phyloP scores from a whole-genome alignment of 2,329 filamentous ascomycete species.

The Trichoderma breve region DNA sequence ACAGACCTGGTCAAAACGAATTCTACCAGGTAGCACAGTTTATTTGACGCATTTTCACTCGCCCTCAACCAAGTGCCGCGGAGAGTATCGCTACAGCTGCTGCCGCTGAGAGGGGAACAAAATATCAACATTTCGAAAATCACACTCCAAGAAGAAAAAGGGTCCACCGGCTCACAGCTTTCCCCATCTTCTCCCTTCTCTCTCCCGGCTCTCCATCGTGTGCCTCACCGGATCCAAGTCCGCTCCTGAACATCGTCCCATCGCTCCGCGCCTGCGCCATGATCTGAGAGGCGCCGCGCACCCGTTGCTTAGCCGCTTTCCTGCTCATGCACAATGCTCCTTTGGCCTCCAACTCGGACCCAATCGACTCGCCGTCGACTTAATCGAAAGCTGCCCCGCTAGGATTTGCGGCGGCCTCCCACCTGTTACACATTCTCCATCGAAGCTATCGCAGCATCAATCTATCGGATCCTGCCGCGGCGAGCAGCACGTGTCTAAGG shows the following conservation, averaged over 20 bases:
- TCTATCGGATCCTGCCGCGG: neutral
- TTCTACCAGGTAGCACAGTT: neutral
- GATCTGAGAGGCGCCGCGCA: slow-evolving; percentile 17
- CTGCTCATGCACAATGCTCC: slow-evolving; percentile 21
- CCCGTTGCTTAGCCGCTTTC: neutral
- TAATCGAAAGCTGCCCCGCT: slow-evolving; percentile 19
- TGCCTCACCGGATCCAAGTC: neutral
- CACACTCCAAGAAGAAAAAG: neutral
- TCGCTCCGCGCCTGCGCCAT: slow-evolving; percentile 16
- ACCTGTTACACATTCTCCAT: neutral
- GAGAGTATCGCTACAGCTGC: neutral
- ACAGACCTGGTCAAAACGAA: neutral
- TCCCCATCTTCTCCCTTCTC: neutral
- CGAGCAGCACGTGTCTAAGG: neutral
- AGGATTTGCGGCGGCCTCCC: slow-evolving; percentile 20
- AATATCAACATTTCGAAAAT: neutral
- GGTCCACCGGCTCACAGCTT: neutral
- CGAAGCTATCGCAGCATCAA: slow-evolving; percentile 8
- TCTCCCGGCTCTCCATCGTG: neutral
- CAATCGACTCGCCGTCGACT: slow-evolving; percentile 20
- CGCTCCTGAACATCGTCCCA: slow-evolving; percentile 4
- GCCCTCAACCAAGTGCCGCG: neutral
- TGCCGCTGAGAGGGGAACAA: neutral
- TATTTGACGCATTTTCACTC: neutral
- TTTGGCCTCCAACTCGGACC: slow-evolving; percentile 16